Evolutionary conservation across 2,329 filamentous ascomycete genomes (phyloP).

Genomic region (Aspergillaceae sp.): DNA sequence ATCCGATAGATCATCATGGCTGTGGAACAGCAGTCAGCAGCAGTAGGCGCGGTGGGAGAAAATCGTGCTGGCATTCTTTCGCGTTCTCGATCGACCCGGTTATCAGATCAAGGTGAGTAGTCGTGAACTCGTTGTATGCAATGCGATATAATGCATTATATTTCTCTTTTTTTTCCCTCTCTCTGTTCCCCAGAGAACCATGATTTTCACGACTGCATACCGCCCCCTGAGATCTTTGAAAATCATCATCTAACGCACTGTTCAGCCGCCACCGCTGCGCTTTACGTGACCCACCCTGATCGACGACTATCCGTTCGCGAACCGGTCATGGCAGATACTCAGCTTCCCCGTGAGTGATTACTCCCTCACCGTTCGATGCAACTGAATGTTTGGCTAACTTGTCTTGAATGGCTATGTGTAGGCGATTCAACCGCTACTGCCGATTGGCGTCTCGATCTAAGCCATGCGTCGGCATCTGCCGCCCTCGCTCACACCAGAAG

Average conservation of each 20-base stretch:
- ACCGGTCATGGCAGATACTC: slow-evolving; percentile 10
- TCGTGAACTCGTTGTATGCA: slow-evolving; percentile 3
- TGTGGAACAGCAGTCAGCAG: slow-evolving; percentile 21
- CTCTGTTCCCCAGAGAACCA: neutral
- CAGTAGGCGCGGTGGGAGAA: slow-evolving; percentile 4
- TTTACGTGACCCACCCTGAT: slow-evolving; percentile 45
- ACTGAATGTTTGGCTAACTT: slow-evolving; percentile 1
- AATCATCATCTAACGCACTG: neutral
- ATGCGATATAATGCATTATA: too few relatives aligned
- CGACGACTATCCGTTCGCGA: slow-evolving; percentile 22
- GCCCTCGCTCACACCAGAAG: slow-evolving; percentile 63
- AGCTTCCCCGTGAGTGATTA: slow-evolving; percentile 15
- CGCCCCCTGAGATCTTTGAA: neutral
- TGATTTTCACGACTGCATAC: neutral
- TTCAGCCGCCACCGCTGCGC: slow-evolving; percentile 52
- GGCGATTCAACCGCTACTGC: slow-evolving; percentile 45
- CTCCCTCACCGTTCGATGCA: neutral
- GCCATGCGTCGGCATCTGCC: slow-evolving; percentile 52
- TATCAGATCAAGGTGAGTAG: slow-evolving; percentile 28
- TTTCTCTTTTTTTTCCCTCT: neutral
- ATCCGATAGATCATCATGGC: slow-evolving; percentile 19
- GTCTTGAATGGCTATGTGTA: neutral
- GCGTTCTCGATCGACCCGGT: slow-evolving; percentile 18
- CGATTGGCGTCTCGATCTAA: slow-evolving; percentile 37
- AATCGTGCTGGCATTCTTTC: neutral